Percentiles rank a stretch among this genome's conserved stretches.
Evolutionary conservation across 805 yeast species (phyloP).

Genomic region (Metschnikowia cerradonensis): DNA sequence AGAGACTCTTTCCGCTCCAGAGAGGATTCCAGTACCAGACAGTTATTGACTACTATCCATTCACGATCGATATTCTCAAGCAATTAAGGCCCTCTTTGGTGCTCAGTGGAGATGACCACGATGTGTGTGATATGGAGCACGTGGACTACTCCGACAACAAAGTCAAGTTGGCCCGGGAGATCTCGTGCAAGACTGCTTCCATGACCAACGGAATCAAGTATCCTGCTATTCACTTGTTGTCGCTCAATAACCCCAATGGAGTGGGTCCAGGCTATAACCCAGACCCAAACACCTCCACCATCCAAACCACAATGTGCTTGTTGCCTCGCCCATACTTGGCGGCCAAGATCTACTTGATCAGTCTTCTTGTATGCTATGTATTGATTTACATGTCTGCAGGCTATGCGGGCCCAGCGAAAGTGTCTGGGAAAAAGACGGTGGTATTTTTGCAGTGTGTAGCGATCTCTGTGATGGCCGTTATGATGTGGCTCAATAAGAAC

Average conservation of each 20-base stretch:
- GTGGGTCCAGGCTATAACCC: not conserved
- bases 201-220: slow-evolving; percentile 86
- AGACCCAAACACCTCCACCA: slow-evolving; percentile 15
- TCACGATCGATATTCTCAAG: slow-evolving; percentile 56
- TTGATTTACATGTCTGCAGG: slow-evolving; percentile 11
- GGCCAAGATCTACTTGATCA: slow-evolving; percentile 14
- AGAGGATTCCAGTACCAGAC: slow-evolving; percentile 88
- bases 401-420: not conserved
- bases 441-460: slow-evolving; percentile 1
- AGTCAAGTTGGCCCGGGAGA: slow-evolving; percentile 52
- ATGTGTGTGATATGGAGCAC: slow-evolving; percentile 80
- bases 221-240: slow-evolving; percentile 84
- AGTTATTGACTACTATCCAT: slow-evolving; percentile 55
- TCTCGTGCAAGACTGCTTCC: slow-evolving; percentile 83
- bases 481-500: slow-evolving; percentile 7
- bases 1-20: slow-evolving; percentile 57
- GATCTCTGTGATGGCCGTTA: slow-evolving; percentile 2
- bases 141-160: slow-evolving; percentile 22
- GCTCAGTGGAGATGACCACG: slow-evolving; percentile 96
- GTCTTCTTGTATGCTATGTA: slow-evolving; percentile 9
- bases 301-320: slow-evolving; percentile 48
- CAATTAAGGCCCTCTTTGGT: slow-evolving; percentile 61
- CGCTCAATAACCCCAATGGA: slow-evolving; percentile 50
- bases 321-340: slow-evolving; percentile 50
- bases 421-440: not conserved